Evolutionary conservation across 2,329 filamentous ascomycete genomes (phyloP), one percentile per base, ranked within the genome.

Genomic region (Pseudogymnoascus sp.): DNA sequence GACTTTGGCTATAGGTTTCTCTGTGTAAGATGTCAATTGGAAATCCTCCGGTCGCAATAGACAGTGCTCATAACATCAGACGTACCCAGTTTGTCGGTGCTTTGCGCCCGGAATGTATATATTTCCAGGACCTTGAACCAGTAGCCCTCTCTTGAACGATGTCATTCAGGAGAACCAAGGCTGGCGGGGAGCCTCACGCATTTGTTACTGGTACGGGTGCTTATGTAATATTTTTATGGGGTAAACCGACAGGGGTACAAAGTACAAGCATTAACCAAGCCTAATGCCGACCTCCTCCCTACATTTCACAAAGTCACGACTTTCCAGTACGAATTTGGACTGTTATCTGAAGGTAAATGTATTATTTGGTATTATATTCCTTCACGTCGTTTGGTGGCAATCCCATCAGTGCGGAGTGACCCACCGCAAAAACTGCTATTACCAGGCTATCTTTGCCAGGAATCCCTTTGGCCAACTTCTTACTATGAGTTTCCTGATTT

Each of bases 361-460:
- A 43, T 43, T 43, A 43, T 43, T 43, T 43, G 9, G 11, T 57
- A 50, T 39, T 60, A 62, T 64, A 57, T 61, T 35, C 50, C 57
- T 65, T 60, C 50, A 28, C 38, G 18, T 65, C 60, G 39, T 39
- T 57, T 30, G 60, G 39, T 35, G 60, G 47, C n/a, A 43, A 43
- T 22, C 18, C 18, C 39, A 43, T 25, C 20, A 3, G 11, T 43
- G 18, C 9, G n/a, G 18, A 22, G 11, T 43, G 39, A 7, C 39
- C 20, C 18, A 4, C 5, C 30, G 2, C 30, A 32, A 4, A 32
- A 7, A 7, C 30, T n/a, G 6, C 30, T 32, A 32, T 58, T 65
- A 82, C 80, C 80, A 82, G 0, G 80, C 77, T 62, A 77, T 74
- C 69, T 11, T 71, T 76, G 2, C 79, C 79, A 14, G 82, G 16